Evolutionary conservation across 2,329 filamentous ascomycete genomes (phyloP).

Genomic region (Talaromyces sp.): DNA sequence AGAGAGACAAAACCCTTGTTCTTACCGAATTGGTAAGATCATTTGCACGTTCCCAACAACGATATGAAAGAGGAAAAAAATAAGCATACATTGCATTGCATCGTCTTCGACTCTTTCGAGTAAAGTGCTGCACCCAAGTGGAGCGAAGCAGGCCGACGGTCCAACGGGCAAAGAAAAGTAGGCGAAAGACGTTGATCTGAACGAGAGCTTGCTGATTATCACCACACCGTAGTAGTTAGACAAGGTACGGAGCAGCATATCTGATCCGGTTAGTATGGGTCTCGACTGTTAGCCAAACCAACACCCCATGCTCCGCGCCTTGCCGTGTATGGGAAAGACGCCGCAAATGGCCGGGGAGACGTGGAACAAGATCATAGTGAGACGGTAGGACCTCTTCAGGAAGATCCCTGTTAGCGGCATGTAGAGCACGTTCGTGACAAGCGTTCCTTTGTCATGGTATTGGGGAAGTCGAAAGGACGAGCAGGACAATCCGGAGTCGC

Average conservation of each 20-base stretch:
- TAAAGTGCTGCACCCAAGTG: not conserved
- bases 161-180: not conserved
- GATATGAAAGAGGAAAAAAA: not conserved
- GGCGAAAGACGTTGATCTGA: not conserved
- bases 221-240: not conserved
- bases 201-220: not conserved
- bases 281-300: not conserved
- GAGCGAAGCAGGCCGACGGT: not conserved
- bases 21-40: not conserved
- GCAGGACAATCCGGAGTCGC: not conserved
- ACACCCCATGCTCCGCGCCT: constrained; percentile 2
- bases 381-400: constrained; percentile 4
- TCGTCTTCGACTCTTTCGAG: not conserved
- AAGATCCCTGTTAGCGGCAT: constrained; percentile 3
- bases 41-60: not conserved
- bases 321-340: constrained; percentile 12
- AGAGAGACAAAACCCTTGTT: not conserved
- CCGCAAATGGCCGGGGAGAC: not conserved
- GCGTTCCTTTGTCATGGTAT: not conserved
- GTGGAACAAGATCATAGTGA: not conserved
- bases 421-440: not conserved
- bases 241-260: not conserved
- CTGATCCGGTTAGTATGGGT: constrained; percentile 9
- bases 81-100: constrained; percentile 12
- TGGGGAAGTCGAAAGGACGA: not conserved